Evolutionary conservation across 805 yeast species (phyloP).

Genomic region (Yarrowia sp.): DNA sequence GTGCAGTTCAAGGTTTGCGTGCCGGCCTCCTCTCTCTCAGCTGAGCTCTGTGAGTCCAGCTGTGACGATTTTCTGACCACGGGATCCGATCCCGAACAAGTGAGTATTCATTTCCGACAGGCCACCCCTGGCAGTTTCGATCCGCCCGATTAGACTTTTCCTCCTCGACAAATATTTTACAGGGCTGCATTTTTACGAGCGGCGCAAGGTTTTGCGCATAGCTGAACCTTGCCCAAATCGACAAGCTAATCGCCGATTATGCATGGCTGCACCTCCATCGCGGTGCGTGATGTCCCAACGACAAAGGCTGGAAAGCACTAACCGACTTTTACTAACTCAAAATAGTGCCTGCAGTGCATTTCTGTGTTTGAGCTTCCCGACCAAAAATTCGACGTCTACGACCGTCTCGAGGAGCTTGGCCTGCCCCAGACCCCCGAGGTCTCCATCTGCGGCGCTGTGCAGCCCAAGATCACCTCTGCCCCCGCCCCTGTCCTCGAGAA

Average conservation of each 20-base stretch:
- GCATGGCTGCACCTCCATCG: background rate
- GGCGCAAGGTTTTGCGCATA: background rate
- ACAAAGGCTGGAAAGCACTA: no score
- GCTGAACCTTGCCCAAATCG: background rate
- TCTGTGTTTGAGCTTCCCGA: constrained; percentile 5
- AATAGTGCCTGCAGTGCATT: constrained; percentile 20
- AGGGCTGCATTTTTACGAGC: constrained; percentile 5
- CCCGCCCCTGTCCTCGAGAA: constrained; percentile 1
- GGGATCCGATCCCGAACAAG: constrained; percentile 10
- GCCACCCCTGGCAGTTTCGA: background rate
- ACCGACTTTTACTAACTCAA: constrained; percentile 18
- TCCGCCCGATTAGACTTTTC: background rate
- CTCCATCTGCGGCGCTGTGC: background rate
- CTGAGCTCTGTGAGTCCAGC: background rate
- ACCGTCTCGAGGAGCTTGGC: background rate
- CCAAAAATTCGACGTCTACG: background rate
- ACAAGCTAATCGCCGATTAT: background rate
- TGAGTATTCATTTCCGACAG: constrained; percentile 7
- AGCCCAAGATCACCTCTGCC: constrained; percentile 7
- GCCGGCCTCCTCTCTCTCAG: constrained; percentile 1
- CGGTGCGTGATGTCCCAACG: background rate
- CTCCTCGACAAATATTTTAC: background rate
- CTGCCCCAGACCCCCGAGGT: background rate
- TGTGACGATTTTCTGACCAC: background rate
- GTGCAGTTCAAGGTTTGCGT: constrained; percentile 7